These are phyloP conservation scores for Phytopythium oedochilum DNA, from an alignment of 352 stramenopile genomes.

Conservation along the genomic window DNA sequence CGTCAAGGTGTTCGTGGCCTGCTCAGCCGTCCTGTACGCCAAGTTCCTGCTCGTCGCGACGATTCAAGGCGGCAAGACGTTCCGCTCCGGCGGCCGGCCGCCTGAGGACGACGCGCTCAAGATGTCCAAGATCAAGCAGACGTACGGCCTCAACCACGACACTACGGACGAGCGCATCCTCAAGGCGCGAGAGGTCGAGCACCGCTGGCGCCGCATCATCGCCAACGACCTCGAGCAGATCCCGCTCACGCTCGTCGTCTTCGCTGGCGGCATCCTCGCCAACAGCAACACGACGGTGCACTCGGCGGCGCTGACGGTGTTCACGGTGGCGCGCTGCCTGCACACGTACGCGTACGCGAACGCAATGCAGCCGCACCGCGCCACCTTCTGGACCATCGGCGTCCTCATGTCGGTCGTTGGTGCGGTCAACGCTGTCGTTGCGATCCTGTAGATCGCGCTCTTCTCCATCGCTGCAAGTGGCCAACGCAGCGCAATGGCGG, in stretches of 20 bases:
- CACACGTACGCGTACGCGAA: conserved; percentile 37
- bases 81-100: conserved; percentile 27
- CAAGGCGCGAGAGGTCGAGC: conserved; percentile 21
- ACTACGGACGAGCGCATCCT: conserved; percentile 19
- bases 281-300: conserved; percentile 32
- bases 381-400: conserved; percentile 16
- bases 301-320: conserved; percentile 22
- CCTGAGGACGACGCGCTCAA: conserved; percentile 28
- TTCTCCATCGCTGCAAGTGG: not conserved
- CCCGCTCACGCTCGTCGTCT: conserved; percentile 45
- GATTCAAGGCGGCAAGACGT: conserved; percentile 32
- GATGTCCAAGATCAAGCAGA: conserved; percentile 24
- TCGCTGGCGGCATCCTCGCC: conserved; percentile 37
- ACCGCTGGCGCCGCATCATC: conserved; percentile 49
- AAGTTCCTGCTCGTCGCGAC: conserved; percentile 30
- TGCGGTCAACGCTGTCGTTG: conserved; percentile 14
- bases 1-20: conserved; percentile 28
- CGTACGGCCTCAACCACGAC: conserved; percentile 23
- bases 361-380: conserved; percentile 30
- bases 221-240: conserved; percentile 64
- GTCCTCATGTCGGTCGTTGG: conserved; percentile 18
- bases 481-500: no score
- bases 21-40: conserved; percentile 30
- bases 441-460: conserved; percentile 11
- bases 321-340: conserved; percentile 26